These are phyloP conservation scores for Botrytis hyacinthi DNA, from an alignment of 2,329 filamentous ascomycete genomes.

Conservation along the genomic window DNA sequence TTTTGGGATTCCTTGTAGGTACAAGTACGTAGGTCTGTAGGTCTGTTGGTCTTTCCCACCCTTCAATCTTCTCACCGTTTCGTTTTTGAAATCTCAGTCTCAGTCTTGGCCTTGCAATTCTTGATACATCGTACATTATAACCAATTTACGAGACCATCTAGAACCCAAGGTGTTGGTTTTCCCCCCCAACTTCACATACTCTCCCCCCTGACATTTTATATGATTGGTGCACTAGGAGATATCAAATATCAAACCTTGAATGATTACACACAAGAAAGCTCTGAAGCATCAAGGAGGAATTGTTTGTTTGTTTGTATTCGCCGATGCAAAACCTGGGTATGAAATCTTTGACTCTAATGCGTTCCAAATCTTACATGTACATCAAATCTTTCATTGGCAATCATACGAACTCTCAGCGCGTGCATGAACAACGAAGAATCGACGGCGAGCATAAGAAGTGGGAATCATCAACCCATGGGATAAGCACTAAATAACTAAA, in stretches of 20 bases:
- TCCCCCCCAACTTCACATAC: conserved; percentile 2
- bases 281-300: conserved; percentile 11
- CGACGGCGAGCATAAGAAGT: conserved; percentile 2
- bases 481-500: conserved; percentile 16
- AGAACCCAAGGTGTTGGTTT: conserved; percentile 1
- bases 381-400: neutral
- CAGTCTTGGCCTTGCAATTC: neutral
- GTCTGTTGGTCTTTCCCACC: neutral
- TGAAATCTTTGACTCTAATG: neutral
- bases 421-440: neutral
- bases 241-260: neutral
- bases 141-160: conserved; percentile 11
- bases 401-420: conserved; percentile 5
- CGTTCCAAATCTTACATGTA: conserved; percentile 11
- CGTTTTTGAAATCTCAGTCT: neutral
- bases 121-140: neutral
- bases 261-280: conserved; percentile 1
- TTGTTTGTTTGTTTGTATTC: neutral
- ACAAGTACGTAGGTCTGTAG: neutral
- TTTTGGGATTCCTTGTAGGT: neutral
- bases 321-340: neutral
- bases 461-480: neutral
- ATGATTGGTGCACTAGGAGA: neutral
- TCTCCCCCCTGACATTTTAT: neutral
- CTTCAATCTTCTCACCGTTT: neutral